Conservation (phyloP, 2,329 filamentous ascomycete genomes). For the Diplodia sapinea region DNA sequence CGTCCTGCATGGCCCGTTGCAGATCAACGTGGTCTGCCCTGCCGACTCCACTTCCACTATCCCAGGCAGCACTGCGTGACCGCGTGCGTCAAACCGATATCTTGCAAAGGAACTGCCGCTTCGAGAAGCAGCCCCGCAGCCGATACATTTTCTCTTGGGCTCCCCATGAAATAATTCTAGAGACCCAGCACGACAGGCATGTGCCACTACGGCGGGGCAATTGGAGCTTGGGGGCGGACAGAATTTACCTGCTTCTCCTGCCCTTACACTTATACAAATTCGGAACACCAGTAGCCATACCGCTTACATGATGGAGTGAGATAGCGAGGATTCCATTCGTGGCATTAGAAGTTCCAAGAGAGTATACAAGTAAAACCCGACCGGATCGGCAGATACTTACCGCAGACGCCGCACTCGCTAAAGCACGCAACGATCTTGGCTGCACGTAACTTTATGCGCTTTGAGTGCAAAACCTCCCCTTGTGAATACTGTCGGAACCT, state of each 20-base stretch:
- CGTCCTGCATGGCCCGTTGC: not conserved
- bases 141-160: too few species aligned
- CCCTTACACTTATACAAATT: not conserved
- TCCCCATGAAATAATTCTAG: too few species aligned
- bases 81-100: not conserved
- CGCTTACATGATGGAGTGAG: not conserved
- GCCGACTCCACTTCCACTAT: not conserved
- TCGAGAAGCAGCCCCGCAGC: too few species aligned
- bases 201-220: not conserved
- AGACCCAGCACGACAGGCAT: not conserved
- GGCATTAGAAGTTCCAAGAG: too few species aligned
- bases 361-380: not conserved
- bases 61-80: not conserved
- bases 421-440: not conserved
- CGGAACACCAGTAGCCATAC: not conserved
- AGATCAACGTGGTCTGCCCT: not conserved
- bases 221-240: not conserved
- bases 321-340: too few species aligned
- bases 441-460: not conserved
- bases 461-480: not conserved
- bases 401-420: not conserved
- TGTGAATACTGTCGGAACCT: too few species aligned
- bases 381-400: too few species aligned
- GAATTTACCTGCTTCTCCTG: not conserved
- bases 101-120: too few species aligned